These are phyloP conservation scores for Purshia tridentata DNA, from an alignment of 306 rosid genomes.

Conservation along the genomic window DNA sequence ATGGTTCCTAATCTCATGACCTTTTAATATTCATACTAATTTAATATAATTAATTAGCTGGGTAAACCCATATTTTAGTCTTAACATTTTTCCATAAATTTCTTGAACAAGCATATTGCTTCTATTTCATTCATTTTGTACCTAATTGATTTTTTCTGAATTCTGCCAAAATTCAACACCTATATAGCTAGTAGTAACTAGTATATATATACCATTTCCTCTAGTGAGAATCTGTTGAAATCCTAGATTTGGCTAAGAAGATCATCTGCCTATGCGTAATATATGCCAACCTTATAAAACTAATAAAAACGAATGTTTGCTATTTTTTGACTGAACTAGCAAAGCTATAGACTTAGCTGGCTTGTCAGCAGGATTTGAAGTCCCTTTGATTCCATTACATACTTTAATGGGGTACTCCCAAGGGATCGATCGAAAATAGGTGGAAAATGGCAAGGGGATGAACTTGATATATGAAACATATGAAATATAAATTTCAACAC, in stretches of 20 bases:
- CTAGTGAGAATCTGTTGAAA: slow-evolving; percentile 23
- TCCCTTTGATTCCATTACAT: slow-evolving; percentile 14
- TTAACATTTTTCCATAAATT: neutral
- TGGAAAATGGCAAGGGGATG: neutral
- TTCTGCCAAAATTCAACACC: neutral
- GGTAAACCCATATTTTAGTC: slow-evolving; percentile 11
- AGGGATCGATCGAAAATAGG: neutral
- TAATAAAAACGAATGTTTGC: neutral
- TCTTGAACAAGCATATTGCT: neutral
- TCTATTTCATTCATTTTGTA: neutral
- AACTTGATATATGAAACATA: no score
- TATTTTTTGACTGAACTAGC: slow-evolving; percentile 23
- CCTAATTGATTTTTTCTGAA: neutral
- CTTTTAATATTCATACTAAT: neutral
- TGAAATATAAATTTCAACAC: no score
- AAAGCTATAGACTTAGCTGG: slow-evolving; percentile 41
- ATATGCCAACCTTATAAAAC: neutral
- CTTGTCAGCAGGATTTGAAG: slow-evolving; percentile 39
- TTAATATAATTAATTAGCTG: neutral
- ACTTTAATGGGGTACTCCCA: neutral
- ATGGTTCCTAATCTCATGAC: neutral
- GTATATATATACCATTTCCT: neutral
- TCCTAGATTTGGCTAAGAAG: slow-evolving; percentile 24
- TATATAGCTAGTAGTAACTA: neutral
- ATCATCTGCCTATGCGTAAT: slow-evolving; percentile 10